A percentile compares a stretch with the other conserved stretches of the same genome.
Conservation (phyloP, 805 yeast species). For the Schizosaccharomyces cryophilus region DNA sequence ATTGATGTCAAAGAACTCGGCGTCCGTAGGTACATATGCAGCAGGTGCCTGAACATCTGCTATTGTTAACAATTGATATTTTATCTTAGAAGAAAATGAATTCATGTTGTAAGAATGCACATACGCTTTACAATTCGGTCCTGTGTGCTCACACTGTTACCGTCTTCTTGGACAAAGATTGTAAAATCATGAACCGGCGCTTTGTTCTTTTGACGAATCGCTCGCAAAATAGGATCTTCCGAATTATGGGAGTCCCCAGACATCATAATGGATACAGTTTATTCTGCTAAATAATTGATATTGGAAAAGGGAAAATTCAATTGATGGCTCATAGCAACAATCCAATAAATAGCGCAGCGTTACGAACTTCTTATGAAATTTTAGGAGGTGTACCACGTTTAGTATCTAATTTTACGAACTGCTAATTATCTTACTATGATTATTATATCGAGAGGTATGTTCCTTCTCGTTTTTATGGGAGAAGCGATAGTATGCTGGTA, state of each 20-base stretch:
- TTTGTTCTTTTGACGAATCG: slow-evolving; percentile 7
- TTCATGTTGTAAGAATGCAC: neutral
- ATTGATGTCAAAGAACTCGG: slow-evolving; percentile 40
- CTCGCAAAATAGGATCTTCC: slow-evolving; percentile 6
- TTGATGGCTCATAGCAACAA: too few relatives aligned
- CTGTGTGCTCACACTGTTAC: slow-evolving; percentile 27
- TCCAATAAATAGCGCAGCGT: too few relatives aligned
- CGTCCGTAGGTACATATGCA: slow-evolving; percentile 35
- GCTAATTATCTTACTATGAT: too few relatives aligned
- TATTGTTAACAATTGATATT: neutral
- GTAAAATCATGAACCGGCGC: slow-evolving; percentile 19
- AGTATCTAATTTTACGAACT: too few relatives aligned
- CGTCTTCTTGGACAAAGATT: slow-evolving; percentile 30
- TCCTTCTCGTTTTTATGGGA: too few relatives aligned
- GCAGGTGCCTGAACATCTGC: slow-evolving; percentile 41
- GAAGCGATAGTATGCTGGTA: too few relatives aligned
- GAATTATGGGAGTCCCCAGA: neutral
- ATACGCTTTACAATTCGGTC: slow-evolving; percentile 26
- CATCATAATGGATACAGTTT: neutral
- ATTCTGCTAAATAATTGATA: too few relatives aligned
- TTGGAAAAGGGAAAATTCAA: too few relatives aligned
- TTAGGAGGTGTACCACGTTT: too few relatives aligned
- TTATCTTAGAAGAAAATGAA: neutral
- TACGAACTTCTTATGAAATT: too few relatives aligned
- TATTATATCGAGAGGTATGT: too few relatives aligned